phyloP scores from a whole-genome alignment of 2,329 filamentous ascomycete species.

The Aspergillus calidoustus region DNA sequence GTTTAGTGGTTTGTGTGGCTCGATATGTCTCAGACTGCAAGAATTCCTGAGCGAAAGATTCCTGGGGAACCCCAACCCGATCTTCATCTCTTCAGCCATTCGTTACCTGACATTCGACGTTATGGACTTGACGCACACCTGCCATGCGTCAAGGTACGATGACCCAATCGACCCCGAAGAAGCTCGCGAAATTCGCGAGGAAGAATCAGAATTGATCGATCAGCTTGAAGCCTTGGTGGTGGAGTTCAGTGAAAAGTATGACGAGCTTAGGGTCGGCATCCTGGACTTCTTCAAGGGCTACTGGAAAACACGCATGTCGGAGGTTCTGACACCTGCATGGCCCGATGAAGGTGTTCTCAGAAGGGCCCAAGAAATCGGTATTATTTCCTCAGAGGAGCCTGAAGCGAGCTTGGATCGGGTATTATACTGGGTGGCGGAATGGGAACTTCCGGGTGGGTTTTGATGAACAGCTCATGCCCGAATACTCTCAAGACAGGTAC shows the following conservation, averaged over 20 bases:
- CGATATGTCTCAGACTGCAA: not conserved
- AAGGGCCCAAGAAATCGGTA: not conserved
- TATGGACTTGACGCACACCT: conserved; percentile 1
- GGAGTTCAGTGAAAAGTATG: conserved; percentile 9
- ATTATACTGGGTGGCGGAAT: too few relatives aligned
- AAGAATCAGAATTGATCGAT: not conserved
- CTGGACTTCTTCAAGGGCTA: not conserved
- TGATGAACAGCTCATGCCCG: too few relatives aligned
- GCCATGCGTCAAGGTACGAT: not conserved
- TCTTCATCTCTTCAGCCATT: not conserved
- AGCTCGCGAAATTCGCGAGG: not conserved
- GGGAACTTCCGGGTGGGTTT: too few relatives aligned
- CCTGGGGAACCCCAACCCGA: not conserved
- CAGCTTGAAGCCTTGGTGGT: not conserved
- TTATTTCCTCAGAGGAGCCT: not conserved
- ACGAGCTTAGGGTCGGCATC: not conserved
- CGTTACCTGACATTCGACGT: conserved; percentile 1
- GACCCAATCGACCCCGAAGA: not conserved
- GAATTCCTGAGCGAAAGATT: not conserved
- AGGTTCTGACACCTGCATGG: not conserved
- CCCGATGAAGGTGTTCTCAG: not conserved
- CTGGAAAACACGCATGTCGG: conserved; percentile 3
- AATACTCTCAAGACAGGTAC: too few relatives aligned
- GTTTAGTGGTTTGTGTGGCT: not conserved
- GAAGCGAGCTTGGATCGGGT: too few relatives aligned